These are phyloP conservation scores for Lactarius evosmus DNA, from an alignment of 768 basidiomycete genomes.

Conservation along the genomic window DNA sequence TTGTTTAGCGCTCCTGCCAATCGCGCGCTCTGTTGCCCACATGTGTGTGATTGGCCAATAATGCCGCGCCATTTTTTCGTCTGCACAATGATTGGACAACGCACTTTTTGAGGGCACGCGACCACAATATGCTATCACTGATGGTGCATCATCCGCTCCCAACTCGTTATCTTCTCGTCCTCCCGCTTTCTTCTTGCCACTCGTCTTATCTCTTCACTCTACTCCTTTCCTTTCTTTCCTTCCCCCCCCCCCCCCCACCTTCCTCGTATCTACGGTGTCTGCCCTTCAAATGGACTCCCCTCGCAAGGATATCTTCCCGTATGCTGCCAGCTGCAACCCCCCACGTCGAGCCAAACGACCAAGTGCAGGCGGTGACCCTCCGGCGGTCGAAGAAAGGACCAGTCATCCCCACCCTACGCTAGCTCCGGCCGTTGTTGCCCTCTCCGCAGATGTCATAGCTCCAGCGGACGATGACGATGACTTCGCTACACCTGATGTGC, in stretches of 20 bases:
- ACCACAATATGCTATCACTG: conserved; percentile 18
- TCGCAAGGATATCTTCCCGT: conserved; percentile 30
- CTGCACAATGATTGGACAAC: conserved; percentile 10
- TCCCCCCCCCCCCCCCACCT: not conserved
- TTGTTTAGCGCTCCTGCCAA: not conserved
- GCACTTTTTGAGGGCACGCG: conserved; percentile 27
- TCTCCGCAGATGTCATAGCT: conserved; percentile 16
- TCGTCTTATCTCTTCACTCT: not conserved
- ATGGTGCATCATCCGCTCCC: not conserved
- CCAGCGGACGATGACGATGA: conserved; percentile 30
- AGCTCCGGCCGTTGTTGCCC: conserved; percentile 21
- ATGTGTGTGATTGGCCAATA: conserved; percentile 25
- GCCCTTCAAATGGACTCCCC: conserved; percentile 18
- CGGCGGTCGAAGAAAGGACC: not conserved
- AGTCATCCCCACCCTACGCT: conserved; percentile 25
- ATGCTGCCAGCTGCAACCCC: conserved; percentile 43
- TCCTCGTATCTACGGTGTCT: not conserved
- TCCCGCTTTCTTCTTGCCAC: not conserved
- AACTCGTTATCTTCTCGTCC: not conserved
- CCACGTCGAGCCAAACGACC: conserved; percentile 46
- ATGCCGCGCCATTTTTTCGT: conserved; percentile 18
- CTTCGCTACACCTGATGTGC: conserved; percentile 31
- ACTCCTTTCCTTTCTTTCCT: not conserved
- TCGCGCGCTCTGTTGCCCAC: not conserved
- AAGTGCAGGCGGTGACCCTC: not conserved